phyloP scores from a whole-genome alignment of 495 filamentous ascomycete genomes.

The Podospora pseudoanserina region DNA sequence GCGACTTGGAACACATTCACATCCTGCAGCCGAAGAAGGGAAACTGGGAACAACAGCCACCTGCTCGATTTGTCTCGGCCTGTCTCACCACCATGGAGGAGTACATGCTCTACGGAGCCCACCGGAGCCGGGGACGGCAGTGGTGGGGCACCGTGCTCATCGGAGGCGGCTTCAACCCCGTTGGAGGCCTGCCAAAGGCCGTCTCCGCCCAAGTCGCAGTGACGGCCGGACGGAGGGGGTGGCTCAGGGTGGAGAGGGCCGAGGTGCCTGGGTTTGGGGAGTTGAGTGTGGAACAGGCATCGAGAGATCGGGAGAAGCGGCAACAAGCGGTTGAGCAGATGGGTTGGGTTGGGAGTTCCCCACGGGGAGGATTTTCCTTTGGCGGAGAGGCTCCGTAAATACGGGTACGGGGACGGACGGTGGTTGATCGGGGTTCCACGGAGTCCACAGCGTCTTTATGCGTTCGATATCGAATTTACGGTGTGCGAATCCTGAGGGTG shows the following conservation, averaged over 20 bases:
- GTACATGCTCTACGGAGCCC: conserved; percentile 48
- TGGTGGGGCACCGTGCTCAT: conserved; percentile 51
- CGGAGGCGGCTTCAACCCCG: conserved; percentile 28
- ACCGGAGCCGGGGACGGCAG: conserved; percentile 43
- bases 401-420: conserved; percentile 4
- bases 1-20: conserved; percentile 41
- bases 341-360: conserved; percentile 28
- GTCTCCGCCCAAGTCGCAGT: conserved; percentile 29
- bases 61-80: conserved; percentile 20
- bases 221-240: conserved; percentile 46
- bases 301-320: conserved; percentile 20
- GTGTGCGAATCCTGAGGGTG: background rate
- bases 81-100: conserved; percentile 35
- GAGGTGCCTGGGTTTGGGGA: conserved; percentile 27
- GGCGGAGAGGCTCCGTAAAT: conserved; percentile 3
- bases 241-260: conserved; percentile 46
- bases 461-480: background rate
- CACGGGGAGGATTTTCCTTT: conserved; percentile 29
- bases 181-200: background rate
- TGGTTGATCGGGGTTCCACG: conserved; percentile 3
- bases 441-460: background rate
- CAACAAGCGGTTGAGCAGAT: conserved; percentile 22
- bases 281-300: conserved; percentile 22
- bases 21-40: conserved; percentile 32
- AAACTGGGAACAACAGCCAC: conserved; percentile 8